phyloP scores from a whole-genome alignment of 1,139 yeast species.

The Hyphopichia wangnamkhiaoensis region DNA sequence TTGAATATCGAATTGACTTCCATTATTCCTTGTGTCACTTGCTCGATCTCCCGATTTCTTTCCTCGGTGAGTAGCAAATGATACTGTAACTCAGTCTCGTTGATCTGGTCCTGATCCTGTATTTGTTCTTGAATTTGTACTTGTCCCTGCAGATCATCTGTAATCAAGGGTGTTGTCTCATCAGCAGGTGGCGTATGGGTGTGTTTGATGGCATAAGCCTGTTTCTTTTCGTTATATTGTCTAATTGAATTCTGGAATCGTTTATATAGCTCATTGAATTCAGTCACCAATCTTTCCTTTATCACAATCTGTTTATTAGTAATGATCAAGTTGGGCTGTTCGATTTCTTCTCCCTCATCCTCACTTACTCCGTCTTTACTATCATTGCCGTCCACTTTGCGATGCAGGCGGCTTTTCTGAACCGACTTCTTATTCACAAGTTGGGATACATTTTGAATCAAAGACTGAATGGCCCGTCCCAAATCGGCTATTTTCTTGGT shows the following conservation, averaged over 20 bases:
- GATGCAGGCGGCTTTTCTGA: conserved; percentile 1
- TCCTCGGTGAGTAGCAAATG: conserved; percentile 71
- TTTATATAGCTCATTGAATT: conserved; percentile 38
- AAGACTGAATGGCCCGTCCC: conserved; percentile 34
- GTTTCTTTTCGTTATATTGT: conserved; percentile 35
- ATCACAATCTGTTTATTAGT: conserved; percentile 42
- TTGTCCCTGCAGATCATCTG: conserved; percentile 19
- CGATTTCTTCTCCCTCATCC: background rate
- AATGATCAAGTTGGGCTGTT: conserved; percentile 17
- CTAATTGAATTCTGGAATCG: conserved; percentile 32
- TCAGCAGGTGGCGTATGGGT: conserved; percentile 9
- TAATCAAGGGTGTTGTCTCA: conserved; percentile 31
- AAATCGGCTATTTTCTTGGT: conserved; percentile 27
- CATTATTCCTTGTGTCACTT: conserved; percentile 72
- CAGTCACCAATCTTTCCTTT: conserved; percentile 40
- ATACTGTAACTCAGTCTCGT: conserved; percentile 70
- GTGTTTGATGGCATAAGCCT: conserved; percentile 22
- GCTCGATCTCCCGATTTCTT: conserved; percentile 69
- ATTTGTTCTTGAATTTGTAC: conserved; percentile 34
- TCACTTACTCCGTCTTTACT: conserved; percentile 4
- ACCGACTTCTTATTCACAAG: conserved; percentile 34
- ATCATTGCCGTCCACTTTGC: conserved; percentile 10
- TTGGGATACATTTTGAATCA: conserved; percentile 32
- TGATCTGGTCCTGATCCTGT: conserved; percentile 40
- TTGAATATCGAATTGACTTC: conserved; percentile 85